Base-by-base conservation (phyloP, 345 rosid species). In the Hevea brasiliensis region DNA sequence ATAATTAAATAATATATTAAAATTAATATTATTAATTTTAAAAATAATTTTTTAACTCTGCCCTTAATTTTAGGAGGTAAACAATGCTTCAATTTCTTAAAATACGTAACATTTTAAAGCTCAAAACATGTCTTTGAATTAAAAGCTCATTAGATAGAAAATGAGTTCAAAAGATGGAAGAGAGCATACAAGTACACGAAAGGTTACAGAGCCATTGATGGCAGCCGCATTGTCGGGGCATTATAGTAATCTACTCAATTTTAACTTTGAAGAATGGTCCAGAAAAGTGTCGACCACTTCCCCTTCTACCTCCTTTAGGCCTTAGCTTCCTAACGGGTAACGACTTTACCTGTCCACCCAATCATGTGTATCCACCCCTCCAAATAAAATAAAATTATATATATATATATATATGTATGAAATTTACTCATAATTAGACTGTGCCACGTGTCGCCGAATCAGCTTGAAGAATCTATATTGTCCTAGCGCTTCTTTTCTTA, bases 311-410 rank as follows among this genome's bases (percentile, higher is more conserved):
- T 59, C 71, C 78, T 41, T 11, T 11, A 45, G 70, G 68, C 78
- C 47, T 11, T 11, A 45, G 70, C 77, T 73, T 77, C 80, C 69
- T 48, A 83, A 72, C 87, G 61, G 67, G 64, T 82, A 89, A 85
- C 93, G 86, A 83, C 86, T 85, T 89, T 85, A 89, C 93, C 93
- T 56, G 93, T 89, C 89, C 76, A 83, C 83, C 84, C 29, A 82
- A 79, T 84, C 78, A 84, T 77, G 79, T 68, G 61, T 14, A 14
- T 32, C 37, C 60, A 67, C 59, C 67, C 67, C 67, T 58, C 29
- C 0, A 54, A 17, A 65, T 0, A 47, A n/a, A n/a, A n/a, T n/a
- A n/a, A n/a, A n/a, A n/a, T n/a, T 48, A 48, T 48, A 48, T 1
- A 48, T 48, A 48, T 12, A 47, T 48, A 48, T 12, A 48, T 48